Conservation (phyloP, 495 filamentous ascomycete genomes). For the Penicillium paxilli region DNA sequence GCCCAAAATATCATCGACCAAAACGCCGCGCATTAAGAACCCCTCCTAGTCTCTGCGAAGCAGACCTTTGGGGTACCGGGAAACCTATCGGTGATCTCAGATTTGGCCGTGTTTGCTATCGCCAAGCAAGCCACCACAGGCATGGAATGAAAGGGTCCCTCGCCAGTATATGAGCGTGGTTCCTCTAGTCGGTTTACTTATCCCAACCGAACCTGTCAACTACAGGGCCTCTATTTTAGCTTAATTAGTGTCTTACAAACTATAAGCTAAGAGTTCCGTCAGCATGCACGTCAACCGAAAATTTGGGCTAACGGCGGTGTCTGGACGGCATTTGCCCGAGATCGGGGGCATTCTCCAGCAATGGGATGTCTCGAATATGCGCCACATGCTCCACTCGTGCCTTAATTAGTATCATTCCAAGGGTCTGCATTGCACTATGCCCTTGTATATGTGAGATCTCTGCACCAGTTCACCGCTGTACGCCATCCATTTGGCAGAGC, state of each 20-base stretch:
- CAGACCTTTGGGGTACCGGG: too few species aligned
- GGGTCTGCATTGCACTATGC: background rate
- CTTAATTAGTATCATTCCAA: background rate
- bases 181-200: background rate
- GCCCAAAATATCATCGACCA: too few species aligned
- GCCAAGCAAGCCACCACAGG: background rate
- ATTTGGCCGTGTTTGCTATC: background rate
- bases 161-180: background rate
- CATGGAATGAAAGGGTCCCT: background rate
- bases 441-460: background rate
- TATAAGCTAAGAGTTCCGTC: conserved; percentile 7
- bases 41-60: too few species aligned
- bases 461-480: background rate
- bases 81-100: too few species aligned
- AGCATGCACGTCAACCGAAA: conserved; percentile 12
- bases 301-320: background rate
- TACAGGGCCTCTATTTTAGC: conserved; percentile 4
- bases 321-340: background rate
- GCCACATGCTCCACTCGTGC: background rate
- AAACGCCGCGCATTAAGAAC: too few species aligned
- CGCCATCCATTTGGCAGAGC: background rate
- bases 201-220: background rate
- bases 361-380: background rate
- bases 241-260: conserved; percentile 9
- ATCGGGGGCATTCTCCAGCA: conserved; percentile 1